Evolutionary conservation across 2,329 filamentous ascomycete species (phyloP).

Genomic region (Beauveria australis): DNA sequence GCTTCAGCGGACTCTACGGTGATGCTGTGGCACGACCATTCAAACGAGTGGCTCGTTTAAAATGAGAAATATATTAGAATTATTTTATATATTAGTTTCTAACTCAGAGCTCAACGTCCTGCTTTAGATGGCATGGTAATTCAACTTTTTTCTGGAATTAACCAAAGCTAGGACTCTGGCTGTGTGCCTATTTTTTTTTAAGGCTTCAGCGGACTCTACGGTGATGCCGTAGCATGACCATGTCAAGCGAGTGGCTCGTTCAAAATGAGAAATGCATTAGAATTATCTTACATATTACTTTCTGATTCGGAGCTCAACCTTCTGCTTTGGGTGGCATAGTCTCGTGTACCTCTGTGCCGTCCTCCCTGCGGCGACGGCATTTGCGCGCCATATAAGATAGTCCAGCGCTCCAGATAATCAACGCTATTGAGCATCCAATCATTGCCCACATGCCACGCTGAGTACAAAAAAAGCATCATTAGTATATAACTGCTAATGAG

Average conservation of each 20-base stretch:
- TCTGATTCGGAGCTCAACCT: neutral
- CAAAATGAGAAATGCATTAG: neutral
- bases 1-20: neutral
- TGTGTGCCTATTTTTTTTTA: conserved; percentile 5
- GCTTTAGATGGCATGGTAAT: neutral
- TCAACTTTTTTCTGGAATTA: neutral
- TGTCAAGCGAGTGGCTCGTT: neutral
- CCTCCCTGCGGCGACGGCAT: neutral
- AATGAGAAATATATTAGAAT: neutral
- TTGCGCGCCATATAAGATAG: conserved; percentile 31
- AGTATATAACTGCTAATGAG: neutral
- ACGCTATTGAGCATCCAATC: conserved; percentile 54
- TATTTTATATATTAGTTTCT: neutral
- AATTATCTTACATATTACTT: neutral
- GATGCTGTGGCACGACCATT: too few relatives aligned
- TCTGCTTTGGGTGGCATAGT: neutral
- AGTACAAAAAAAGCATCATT: neutral
- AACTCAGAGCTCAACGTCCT: neutral
- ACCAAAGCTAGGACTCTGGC: neutral
- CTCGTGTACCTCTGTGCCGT: neutral
- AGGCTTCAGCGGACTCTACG: neutral
- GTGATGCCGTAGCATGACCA: too few relatives aligned
- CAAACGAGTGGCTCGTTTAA: neutral
- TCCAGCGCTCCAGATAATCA: conserved; percentile 50
- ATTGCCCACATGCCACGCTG: conserved; percentile 66